Evolutionary conservation across 257 asterid species (phyloP).

Genomic region (Galeopsis tetrahit): DNA sequence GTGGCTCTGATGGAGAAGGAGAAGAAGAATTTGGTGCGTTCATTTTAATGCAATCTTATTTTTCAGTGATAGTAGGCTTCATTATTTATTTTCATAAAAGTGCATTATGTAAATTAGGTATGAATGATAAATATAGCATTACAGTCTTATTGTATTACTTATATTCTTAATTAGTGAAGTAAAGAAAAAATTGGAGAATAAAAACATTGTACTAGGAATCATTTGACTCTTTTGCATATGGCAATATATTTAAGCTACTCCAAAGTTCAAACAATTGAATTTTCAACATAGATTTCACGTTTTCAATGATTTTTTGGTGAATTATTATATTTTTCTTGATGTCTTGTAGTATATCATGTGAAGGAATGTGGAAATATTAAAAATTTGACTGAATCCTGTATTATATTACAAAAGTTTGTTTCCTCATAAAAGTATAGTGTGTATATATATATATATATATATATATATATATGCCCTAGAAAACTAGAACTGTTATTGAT

Average conservation of each 20-base stretch:
- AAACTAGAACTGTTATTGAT: slow-evolving; percentile 8
- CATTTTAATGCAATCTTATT: slow-evolving; percentile 28
- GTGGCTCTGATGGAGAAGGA: slow-evolving; percentile 60
- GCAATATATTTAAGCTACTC: neutral
- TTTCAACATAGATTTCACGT: neutral
- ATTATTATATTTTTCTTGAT: neutral
- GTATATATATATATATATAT: neutral
- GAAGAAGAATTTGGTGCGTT: slow-evolving; percentile 52
- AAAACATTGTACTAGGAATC: neutral
- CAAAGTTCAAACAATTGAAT: neutral
- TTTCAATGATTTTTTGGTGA: slow-evolving; percentile 1
- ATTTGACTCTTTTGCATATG: neutral
- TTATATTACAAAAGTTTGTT: neutral
- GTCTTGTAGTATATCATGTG: neutral
- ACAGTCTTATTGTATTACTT: neutral
- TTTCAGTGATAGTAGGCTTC: neutral
- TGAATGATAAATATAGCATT: neutral
- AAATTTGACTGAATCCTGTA: slow-evolving; percentile 2
- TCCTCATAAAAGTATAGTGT: too few relatives aligned
- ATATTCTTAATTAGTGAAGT: neutral
- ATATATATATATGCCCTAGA: neutral
- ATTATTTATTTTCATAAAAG: neutral
- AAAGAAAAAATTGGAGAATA: neutral
- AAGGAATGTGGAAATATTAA: neutral
- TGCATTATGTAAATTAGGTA: neutral